phyloP scores from a whole-genome alignment of 768 basidiomycete species.

The Suillus tomentosus region DNA sequence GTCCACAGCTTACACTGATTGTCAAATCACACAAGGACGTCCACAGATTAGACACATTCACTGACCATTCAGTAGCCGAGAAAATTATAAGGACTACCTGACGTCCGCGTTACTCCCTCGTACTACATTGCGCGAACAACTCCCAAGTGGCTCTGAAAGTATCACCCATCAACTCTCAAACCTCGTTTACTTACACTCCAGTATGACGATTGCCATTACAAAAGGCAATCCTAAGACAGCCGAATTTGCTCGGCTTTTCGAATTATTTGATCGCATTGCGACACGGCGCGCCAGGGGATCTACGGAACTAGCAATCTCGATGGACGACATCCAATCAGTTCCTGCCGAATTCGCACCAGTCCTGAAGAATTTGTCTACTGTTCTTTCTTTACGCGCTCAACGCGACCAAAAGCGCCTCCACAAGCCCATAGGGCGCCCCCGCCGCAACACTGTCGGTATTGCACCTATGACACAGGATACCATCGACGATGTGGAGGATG shows the following conservation, averaged over 20 bases:
- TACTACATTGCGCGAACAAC: slow-evolving; percentile 9
- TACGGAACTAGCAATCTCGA: slow-evolving; percentile 23
- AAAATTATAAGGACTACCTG: slow-evolving; percentile 22
- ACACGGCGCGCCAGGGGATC: slow-evolving; percentile 39
- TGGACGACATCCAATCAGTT: slow-evolving; percentile 34
- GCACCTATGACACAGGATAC: slow-evolving; percentile 22
- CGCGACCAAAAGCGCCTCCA: slow-evolving; percentile 25
- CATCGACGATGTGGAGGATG: slow-evolving; percentile 25
- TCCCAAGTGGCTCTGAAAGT: neutral
- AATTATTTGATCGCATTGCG: slow-evolving; percentile 55
- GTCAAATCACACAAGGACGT: neutral
- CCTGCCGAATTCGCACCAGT: slow-evolving; percentile 31
- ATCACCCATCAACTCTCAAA: neutral
- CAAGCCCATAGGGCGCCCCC: slow-evolving; percentile 12
- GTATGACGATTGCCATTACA: slow-evolving; percentile 24
- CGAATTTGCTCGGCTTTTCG: slow-evolving; percentile 56
- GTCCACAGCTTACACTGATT: neutral
- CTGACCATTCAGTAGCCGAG: neutral
- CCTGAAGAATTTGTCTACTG: slow-evolving; percentile 40
- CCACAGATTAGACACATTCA: neutral
- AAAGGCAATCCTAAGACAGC: slow-evolving; percentile 42
- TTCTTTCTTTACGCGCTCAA: slow-evolving; percentile 36
- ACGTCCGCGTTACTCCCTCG: neutral
- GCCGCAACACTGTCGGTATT: slow-evolving; percentile 26
- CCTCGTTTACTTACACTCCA: slow-evolving; percentile 10